Conservation (phyloP, 1,139 yeast genomes). For the Diutina neorugosa region DNA sequence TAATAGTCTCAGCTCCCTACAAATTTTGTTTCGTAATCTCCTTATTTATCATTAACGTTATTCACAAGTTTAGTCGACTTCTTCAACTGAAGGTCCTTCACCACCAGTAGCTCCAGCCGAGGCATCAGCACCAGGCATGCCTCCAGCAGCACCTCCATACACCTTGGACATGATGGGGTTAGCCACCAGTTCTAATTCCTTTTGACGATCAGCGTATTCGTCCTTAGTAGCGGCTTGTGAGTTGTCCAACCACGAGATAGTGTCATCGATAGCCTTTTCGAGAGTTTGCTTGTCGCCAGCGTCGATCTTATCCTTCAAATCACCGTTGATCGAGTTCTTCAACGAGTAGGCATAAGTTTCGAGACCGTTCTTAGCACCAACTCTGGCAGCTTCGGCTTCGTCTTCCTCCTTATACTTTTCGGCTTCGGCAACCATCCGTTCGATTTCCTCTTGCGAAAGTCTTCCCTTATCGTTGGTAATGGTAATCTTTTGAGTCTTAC, state of each 20-base stretch:
- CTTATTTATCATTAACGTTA: neutral
- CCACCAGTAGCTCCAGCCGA: neutral
- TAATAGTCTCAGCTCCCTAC: too few species aligned
- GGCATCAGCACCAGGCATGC: slow-evolving; percentile 7
- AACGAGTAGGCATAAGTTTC: slow-evolving; percentile 3
- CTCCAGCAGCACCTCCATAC: slow-evolving; percentile 19
- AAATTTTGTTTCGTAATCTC: too few species aligned
- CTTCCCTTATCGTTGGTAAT: slow-evolving; percentile 97
- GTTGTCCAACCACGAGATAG: slow-evolving; percentile 2
- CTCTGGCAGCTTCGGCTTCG: slow-evolving; percentile 7
- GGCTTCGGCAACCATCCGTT: slow-evolving; percentile 91
- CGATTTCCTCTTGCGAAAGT: slow-evolving; percentile 83
- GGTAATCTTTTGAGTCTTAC: slow-evolving; percentile 74
- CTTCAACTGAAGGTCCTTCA: slow-evolving; percentile 5
- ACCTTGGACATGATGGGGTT: slow-evolving; percentile 3
- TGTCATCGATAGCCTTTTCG: slow-evolving; percentile 6
- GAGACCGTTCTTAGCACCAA: neutral
- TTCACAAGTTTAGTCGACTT: slow-evolving; percentile 2
- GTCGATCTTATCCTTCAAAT: slow-evolving; percentile 46
- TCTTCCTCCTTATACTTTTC: slow-evolving; percentile 86
- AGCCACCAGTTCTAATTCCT: slow-evolving; percentile 5
- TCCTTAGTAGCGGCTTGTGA: slow-evolving; percentile 1
- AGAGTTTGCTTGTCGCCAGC: slow-evolving; percentile 16
- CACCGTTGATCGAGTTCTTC: slow-evolving; percentile 10
- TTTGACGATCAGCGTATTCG: neutral